These are phyloP conservation scores for Endotrypanum monterogeii DNA, from an alignment of 208 protist genomes.

Conservation along the genomic window DNA sequence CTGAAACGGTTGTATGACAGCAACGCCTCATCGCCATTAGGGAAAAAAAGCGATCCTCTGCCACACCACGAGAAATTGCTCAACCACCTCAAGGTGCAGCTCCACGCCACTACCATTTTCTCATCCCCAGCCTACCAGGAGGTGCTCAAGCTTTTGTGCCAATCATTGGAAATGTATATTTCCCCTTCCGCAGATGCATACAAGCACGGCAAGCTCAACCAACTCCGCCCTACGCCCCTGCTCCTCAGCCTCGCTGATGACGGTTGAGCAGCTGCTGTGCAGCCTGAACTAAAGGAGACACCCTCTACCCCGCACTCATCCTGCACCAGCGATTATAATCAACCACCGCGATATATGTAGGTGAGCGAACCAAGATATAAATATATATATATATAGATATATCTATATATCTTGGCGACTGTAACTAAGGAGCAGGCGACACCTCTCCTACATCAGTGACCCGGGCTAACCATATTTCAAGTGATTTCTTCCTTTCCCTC, in stretches of 20 bases:
- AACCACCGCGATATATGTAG: conserved; percentile 6
- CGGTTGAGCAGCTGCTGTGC: neutral
- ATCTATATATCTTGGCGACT: no score
- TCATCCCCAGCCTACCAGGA: neutral
- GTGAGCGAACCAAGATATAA: neutral
- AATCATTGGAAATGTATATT: neutral
- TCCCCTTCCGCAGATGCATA: neutral
- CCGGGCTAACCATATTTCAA: neutral
- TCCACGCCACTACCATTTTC: neutral
- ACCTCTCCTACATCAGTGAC: conserved; percentile 22
- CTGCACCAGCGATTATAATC: neutral
- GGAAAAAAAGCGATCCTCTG: neutral
- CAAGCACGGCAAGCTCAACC: neutral
- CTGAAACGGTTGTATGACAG: neutral
- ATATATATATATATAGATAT: no score
- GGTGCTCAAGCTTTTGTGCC: conserved; percentile 8
- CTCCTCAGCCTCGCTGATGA: neutral
- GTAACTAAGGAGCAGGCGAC: no score
- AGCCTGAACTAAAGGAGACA: neutral
- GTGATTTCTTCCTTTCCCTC: neutral
- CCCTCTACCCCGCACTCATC: no score
- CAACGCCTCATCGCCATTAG: neutral
- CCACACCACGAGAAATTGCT: conserved; percentile 3
- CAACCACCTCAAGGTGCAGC: neutral
- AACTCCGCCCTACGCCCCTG: neutral